Percentiles rank a stretch among this genome's conserved stretches.
These are phyloP conservation scores for Thalia dealbata DNA, from an alignment of 176 grass and related monocot genomes.

Conservation along the genomic window DNA sequence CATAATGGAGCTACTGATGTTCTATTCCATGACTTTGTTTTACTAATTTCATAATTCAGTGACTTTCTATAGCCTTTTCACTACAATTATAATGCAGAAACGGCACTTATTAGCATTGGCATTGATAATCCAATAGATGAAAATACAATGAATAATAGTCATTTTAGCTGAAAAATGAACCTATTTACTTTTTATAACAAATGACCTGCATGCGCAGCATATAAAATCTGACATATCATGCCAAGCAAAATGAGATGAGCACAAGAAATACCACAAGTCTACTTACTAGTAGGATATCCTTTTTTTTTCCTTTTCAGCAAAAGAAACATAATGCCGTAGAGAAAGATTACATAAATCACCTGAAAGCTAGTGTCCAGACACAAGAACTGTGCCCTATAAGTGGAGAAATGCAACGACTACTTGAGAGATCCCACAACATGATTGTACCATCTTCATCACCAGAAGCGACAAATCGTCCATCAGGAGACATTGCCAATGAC, in stretches of 20 bases:
- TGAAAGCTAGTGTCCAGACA: conserved; percentile 94
- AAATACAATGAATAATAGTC: too few species aligned
- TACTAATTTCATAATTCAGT: too few species aligned
- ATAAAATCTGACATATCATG: not conserved
- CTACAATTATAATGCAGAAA: too few species aligned
- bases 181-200: not conserved
- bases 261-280: not conserved
- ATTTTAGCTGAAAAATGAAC: too few species aligned
- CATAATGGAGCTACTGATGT: too few species aligned
- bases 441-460: conserved; percentile 94
- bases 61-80: too few species aligned
- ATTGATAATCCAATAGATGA: too few species aligned
- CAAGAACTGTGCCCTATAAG: conserved; percentile 73
- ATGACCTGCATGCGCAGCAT: not conserved
- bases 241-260: not conserved
- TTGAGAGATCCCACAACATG: conserved; percentile 95
- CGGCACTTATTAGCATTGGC: too few species aligned
- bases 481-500: conserved; percentile 88
- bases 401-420: conserved; percentile 63
- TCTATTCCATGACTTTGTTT: too few species aligned
- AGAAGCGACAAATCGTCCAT: conserved; percentile 87
- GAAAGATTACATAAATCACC: conserved; percentile 26
- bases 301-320: not conserved
- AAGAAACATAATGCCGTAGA: not conserved
- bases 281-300: not conserved